Conservation (phyloP, 352 stramenopile species). For the Globisporangium cederbergense region DNA sequence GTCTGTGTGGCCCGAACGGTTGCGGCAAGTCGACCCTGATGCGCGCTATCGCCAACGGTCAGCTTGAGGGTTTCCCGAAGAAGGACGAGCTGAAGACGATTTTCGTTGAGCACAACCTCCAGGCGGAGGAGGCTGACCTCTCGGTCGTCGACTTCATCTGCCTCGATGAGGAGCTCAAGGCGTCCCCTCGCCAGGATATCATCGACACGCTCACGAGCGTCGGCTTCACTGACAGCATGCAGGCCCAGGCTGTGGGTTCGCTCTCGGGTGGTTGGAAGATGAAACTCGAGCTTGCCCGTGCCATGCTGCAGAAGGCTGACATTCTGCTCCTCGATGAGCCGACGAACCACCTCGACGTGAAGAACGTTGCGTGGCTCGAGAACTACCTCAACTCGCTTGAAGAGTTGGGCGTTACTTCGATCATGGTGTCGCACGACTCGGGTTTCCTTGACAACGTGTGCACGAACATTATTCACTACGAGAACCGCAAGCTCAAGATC, state of each 20-base stretch:
- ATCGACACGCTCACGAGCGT: slow-evolving; percentile 89
- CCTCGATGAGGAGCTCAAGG: slow-evolving; percentile 88
- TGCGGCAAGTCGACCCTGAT: slow-evolving; percentile 96
- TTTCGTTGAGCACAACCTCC: slow-evolving; percentile 97
- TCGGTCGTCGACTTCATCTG: slow-evolving; percentile 85
- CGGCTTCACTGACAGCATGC: slow-evolving; percentile 94
- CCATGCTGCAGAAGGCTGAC: slow-evolving; percentile 95
- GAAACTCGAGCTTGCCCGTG: slow-evolving; percentile 92
- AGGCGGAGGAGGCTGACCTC: slow-evolving; percentile 86
- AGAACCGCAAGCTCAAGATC: slow-evolving; percentile 89
- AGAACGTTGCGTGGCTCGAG: slow-evolving; percentile 92
- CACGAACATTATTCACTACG: slow-evolving; percentile 98
- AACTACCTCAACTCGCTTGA: slow-evolving; percentile 87
- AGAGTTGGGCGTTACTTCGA: slow-evolving; percentile 80
- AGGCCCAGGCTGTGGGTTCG: slow-evolving; percentile 88
- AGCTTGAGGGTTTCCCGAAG: slow-evolving; percentile 96
- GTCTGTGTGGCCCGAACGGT: slow-evolving; percentile 92
- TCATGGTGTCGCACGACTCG: slow-evolving; percentile 96
- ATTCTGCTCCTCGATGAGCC: slow-evolving; percentile 96
- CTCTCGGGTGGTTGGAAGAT: slow-evolving; percentile 96
- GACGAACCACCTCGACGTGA: slow-evolving; percentile 93
- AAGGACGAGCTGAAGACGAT: slow-evolving; percentile 93
- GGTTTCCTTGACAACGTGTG: slow-evolving; percentile 97
- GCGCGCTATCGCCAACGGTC: slow-evolving; percentile 93
- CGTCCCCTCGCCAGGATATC: slow-evolving; percentile 87